These are phyloP conservation scores for Coniosporium uncinatum DNA, from an alignment of 2,329 filamentous ascomycete genomes.

Conservation along the genomic window DNA sequence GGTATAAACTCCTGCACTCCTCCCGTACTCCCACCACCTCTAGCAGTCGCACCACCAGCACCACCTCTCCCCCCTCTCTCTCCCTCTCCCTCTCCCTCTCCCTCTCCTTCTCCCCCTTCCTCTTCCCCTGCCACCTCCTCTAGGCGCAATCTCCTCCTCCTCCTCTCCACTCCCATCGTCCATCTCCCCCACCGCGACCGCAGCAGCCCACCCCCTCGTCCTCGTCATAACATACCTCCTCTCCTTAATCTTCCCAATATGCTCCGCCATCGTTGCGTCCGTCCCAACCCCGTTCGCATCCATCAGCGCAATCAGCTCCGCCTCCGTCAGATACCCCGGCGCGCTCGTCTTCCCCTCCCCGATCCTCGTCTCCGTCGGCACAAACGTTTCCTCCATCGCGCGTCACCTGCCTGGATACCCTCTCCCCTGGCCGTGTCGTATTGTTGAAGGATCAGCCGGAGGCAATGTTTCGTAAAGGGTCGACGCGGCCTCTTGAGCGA, in stretches of 20 bases:
- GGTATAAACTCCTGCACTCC: conserved; percentile 85
- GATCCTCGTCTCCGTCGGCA: conserved; percentile 85
- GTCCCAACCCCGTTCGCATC: conserved; percentile 98
- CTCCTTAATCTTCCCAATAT: conserved; percentile 93
- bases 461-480: too few relatives aligned
- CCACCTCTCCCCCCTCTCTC: conserved; percentile 33
- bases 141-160: conserved; percentile 20
- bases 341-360: conserved; percentile 85
- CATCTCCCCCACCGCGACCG: conserved; percentile 23
- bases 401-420: too few relatives aligned
- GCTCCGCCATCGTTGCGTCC: conserved; percentile 98
- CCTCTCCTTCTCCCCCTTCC: conserved; percentile 24
- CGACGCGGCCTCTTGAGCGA: too few relatives aligned
- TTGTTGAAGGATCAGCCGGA: too few relatives aligned
- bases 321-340: conserved; percentile 87
- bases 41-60: conserved; percentile 27
- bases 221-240: conserved; percentile 76
- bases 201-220: conserved; percentile 27
- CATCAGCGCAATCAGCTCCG: conserved; percentile 94
- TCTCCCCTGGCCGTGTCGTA: too few relatives aligned
- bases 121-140: conserved; percentile 29
- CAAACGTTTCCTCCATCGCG: conserved; percentile 83
- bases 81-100: conserved; percentile 20
- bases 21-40: conserved; percentile 30
- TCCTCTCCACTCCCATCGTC: conserved; percentile 31